Conservation (phyloP, 257 asterid species). For the Solanum chiquidenum region DNA sequence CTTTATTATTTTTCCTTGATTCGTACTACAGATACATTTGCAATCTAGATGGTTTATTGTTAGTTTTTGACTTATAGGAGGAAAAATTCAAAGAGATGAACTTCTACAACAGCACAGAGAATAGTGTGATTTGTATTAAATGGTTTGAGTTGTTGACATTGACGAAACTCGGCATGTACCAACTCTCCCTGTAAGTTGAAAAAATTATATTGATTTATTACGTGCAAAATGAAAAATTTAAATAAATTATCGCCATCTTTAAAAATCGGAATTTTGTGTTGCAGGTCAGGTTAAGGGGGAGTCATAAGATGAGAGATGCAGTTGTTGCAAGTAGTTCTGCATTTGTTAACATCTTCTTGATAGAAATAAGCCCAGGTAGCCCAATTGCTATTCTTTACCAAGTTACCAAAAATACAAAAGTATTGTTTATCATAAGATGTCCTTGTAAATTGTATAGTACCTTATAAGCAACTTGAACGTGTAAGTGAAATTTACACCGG, state of each 20-base stretch:
- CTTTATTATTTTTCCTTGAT: background rate
- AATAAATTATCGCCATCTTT: background rate
- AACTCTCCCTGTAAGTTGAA: background rate
- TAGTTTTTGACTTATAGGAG: background rate
- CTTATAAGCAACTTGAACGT: background rate
- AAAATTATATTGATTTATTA: background rate
- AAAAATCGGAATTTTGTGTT: background rate
- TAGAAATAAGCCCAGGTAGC: background rate
- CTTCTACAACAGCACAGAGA: background rate
- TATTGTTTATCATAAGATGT: background rate
- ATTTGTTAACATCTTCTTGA: background rate
- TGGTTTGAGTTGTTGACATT: background rate
- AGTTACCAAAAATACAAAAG: background rate
- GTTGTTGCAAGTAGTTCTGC: background rate
- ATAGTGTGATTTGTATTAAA: background rate
- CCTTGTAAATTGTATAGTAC: background rate
- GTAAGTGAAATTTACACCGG: background rate
- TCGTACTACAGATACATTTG: background rate
- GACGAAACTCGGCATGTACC: background rate
- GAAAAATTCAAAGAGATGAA: background rate
- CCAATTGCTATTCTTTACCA: background rate
- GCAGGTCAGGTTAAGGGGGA: background rate
- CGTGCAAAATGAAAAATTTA: too few species aligned
- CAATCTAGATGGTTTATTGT: background rate
- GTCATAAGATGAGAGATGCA: background rate